phyloP scores from a whole-genome alignment of 495 filamentous ascomycete species.

The Trichoderma orchidacearum region DNA sequence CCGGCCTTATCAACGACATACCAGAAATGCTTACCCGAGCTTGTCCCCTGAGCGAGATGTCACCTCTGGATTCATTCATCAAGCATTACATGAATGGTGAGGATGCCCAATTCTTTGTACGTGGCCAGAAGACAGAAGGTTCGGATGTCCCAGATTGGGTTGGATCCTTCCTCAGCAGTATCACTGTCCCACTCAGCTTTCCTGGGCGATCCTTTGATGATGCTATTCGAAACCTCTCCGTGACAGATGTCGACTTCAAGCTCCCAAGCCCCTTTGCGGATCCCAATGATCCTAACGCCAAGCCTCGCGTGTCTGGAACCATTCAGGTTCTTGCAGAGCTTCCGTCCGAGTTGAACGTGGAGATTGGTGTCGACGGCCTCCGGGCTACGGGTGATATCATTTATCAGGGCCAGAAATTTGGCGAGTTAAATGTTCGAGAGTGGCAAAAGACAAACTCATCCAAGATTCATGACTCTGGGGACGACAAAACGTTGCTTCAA shows the following conservation, averaged over 20 bases:
- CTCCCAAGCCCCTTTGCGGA: constrained; percentile 67
- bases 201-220: constrained; percentile 68
- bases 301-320: constrained; percentile 67
- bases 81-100: constrained; percentile 68
- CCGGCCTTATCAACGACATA: constrained; percentile 53
- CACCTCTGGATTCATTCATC: constrained; percentile 76
- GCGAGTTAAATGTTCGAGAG: constrained; percentile 56
- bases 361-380: constrained; percentile 58
- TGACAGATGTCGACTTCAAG: constrained; percentile 70
- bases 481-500: constrained; percentile 42
- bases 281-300: constrained; percentile 57
- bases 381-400: constrained; percentile 65
- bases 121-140: constrained; percentile 53
- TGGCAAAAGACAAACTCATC: constrained; percentile 85
- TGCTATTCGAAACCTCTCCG: constrained; percentile 71
- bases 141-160: constrained; percentile 66
- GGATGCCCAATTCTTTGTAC: constrained; percentile 65
- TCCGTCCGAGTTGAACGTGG: constrained; percentile 76
- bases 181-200: constrained; percentile 75
- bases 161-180: constrained; percentile 58
- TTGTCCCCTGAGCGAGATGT: constrained; percentile 63
- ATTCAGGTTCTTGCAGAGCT: constrained; percentile 63
- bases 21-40: constrained; percentile 52
- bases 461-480: constrained; percentile 36
- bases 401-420: constrained; percentile 62